Conservation (phyloP, 176 grass and related monocot species). For the Cenchrus fungigraminus region DNA sequence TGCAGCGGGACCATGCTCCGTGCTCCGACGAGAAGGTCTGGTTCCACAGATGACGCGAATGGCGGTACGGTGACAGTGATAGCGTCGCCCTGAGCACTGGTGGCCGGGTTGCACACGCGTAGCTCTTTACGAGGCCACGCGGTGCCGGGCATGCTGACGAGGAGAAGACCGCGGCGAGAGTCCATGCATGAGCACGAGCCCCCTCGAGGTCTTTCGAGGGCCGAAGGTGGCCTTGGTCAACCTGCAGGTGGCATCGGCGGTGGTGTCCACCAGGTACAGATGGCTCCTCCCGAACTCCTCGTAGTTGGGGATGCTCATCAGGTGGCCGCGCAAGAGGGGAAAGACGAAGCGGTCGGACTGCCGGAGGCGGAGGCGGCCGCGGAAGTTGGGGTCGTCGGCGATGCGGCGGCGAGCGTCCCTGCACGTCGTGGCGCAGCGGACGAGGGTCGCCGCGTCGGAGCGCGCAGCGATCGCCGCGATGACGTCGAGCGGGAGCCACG, state of each 20-base stretch:
- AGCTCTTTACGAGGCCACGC: neutral
- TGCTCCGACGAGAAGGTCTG: neutral
- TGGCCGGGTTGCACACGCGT: neutral
- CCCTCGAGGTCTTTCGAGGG: too few species aligned
- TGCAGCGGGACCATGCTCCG: neutral
- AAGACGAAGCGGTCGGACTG: neutral
- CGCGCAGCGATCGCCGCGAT: neutral
- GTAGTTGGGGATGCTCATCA: too few species aligned
- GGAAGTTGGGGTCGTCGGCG: neutral
- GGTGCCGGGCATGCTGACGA: too few species aligned
- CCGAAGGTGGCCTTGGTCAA: too few species aligned
- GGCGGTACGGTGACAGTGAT: neutral
- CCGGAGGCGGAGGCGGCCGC: neutral
- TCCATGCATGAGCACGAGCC: neutral
- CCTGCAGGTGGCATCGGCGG: neutral
- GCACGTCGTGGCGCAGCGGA: slow-evolving; percentile 1
- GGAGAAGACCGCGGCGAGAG: neutral
- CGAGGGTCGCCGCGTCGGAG: neutral
- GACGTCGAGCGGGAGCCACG: neutral
- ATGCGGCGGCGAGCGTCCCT: neutral
- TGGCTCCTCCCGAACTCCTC: too few species aligned
- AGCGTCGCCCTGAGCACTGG: neutral
- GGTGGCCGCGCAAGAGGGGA: too few species aligned
- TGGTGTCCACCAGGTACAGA: neutral
- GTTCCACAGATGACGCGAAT: neutral